Evolutionary conservation across 2,329 filamentous ascomycete genomes (phyloP).

Genomic region (Pleoardoris graminearum): DNA sequence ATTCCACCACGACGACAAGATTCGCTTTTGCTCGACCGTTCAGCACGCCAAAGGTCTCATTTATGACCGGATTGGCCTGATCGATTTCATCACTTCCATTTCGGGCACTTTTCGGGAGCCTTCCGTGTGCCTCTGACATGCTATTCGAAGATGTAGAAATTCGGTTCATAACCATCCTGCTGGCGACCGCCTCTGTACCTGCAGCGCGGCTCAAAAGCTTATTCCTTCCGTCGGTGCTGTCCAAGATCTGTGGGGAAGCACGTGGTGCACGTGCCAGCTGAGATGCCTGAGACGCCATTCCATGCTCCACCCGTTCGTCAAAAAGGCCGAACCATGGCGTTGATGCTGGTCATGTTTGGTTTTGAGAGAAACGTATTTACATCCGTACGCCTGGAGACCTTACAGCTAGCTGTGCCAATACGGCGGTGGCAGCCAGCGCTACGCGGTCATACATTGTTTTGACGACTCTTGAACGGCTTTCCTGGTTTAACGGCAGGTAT

Average conservation of each 20-base stretch:
- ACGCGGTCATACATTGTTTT: too few relatives aligned
- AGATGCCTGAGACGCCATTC: conserved; percentile 6
- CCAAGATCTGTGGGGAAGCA: conserved; percentile 34
- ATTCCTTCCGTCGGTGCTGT: conserved; percentile 24
- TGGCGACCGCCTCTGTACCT: conserved; percentile 32
- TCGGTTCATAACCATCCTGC: conserved; percentile 22
- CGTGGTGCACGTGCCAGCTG: conserved; percentile 16
- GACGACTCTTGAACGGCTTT: too few relatives aligned
- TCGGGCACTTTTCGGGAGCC: conserved; percentile 36
- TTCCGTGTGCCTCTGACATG: conserved; percentile 14
- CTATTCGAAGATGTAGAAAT: conserved; percentile 18
- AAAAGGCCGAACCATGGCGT: background rate
- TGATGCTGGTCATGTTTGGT: background rate
- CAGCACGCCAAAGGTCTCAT: background rate
- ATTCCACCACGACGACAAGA: conserved; percentile 11
- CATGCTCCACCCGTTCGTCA: conserved; percentile 2
- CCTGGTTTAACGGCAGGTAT: too few relatives aligned
- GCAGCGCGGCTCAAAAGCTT: conserved; percentile 46
- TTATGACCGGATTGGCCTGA: conserved; percentile 4
- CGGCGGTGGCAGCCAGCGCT: too few relatives aligned
- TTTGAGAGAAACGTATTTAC: background rate
- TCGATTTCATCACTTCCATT: conserved; percentile 4
- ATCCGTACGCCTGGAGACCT: background rate
- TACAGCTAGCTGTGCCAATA: too few relatives aligned
- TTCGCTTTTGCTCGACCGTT: conserved; percentile 8